A percentile compares a stretch with the other conserved stretches of the same genome.
phyloP scores from a whole-genome alignment of 768 basidiomycete species.

The Leccinum incarnatum region DNA sequence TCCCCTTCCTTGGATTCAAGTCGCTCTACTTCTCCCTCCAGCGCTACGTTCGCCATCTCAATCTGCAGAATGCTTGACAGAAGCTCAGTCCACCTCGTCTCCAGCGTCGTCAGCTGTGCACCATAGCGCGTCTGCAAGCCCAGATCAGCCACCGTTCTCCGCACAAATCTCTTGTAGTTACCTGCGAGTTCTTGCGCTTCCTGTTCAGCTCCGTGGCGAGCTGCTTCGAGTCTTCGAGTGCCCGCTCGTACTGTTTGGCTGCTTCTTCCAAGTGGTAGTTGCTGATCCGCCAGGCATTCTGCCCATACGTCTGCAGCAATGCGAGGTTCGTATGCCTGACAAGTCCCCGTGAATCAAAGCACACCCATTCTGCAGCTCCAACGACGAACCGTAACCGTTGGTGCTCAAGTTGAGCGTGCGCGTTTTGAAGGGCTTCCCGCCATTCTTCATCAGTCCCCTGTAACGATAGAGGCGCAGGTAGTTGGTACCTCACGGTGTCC shows the following conservation, averaged over 20 bases:
- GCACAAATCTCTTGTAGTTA: slow-evolving; percentile 22
- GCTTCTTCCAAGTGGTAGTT: slow-evolving; percentile 85
- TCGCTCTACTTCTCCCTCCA: slow-evolving; percentile 76
- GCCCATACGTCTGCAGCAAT: slow-evolving; percentile 80
- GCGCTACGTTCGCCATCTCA: slow-evolving; percentile 89
- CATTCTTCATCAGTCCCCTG: slow-evolving; percentile 76
- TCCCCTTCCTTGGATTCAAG: slow-evolving; percentile 61
- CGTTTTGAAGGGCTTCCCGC: slow-evolving; percentile 71
- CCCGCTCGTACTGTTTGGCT: slow-evolving; percentile 65
- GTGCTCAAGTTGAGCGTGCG: slow-evolving; percentile 81
- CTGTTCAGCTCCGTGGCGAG: slow-evolving; percentile 84
- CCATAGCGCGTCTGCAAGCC: slow-evolving; percentile 66
- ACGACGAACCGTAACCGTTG: slow-evolving; percentile 67
- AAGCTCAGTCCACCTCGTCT: slow-evolving; percentile 90
- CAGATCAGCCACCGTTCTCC: not conserved
- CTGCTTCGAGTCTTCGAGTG: slow-evolving; percentile 75
- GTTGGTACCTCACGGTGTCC: slow-evolving; percentile 70
- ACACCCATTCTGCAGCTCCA: not conserved
- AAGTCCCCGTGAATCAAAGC: slow-evolving; percentile 6
- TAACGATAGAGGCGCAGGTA: slow-evolving; percentile 61
- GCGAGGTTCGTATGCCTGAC: slow-evolving; percentile 78
- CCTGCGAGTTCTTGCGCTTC: slow-evolving; percentile 84
- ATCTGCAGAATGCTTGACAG: slow-evolving; percentile 89
- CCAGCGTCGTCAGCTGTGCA: slow-evolving; percentile 73
- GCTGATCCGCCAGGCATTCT: slow-evolving; percentile 89